Percentiles rank a stretch among this genome's conserved stretches.
phyloP scores from a whole-genome alignment of 441 rosid genomes.

The Populus hybrid region DNA sequence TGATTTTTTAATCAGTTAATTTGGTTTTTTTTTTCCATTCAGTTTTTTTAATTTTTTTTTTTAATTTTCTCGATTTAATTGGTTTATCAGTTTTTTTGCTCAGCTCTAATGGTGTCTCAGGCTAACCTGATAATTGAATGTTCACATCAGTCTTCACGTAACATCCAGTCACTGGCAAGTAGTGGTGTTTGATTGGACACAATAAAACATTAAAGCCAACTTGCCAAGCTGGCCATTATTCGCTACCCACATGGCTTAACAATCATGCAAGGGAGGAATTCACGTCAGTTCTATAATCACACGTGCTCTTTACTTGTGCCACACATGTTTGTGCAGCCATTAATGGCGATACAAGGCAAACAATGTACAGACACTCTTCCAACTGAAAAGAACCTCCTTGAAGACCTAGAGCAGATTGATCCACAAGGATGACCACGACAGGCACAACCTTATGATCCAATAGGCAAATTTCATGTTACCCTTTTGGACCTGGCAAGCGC shows the following conservation, averaged over 20 bases:
- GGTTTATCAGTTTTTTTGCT: too few relatives aligned
- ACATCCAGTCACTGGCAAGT: not conserved
- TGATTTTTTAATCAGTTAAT: too few relatives aligned
- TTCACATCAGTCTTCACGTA: not conserved
- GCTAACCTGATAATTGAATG: not conserved
- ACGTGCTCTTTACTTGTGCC: not conserved
- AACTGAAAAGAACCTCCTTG: conserved; percentile 12
- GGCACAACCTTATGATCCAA: not conserved
- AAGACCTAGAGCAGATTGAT: not conserved
- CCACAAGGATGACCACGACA: not conserved
- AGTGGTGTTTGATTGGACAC: not conserved
- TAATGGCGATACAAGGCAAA: not conserved
- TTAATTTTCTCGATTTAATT: too few relatives aligned
- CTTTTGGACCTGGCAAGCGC: not conserved
- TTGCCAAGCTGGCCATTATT: not conserved
- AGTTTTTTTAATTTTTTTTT: too few relatives aligned
- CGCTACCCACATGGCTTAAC: not conserved
- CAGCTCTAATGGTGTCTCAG: too few relatives aligned
- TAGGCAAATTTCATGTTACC: not conserved
- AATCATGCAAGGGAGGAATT: not conserved
- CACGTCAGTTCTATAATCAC: not conserved
- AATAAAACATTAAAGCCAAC: not conserved
- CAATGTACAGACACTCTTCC: not conserved
- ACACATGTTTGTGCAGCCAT: not conserved
- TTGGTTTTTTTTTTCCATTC: too few relatives aligned